These are phyloP conservation scores for Aspergillus costaricaensis DNA, from an alignment of 2,329 filamentous ascomycete species.

Conservation along the genomic window DNA sequence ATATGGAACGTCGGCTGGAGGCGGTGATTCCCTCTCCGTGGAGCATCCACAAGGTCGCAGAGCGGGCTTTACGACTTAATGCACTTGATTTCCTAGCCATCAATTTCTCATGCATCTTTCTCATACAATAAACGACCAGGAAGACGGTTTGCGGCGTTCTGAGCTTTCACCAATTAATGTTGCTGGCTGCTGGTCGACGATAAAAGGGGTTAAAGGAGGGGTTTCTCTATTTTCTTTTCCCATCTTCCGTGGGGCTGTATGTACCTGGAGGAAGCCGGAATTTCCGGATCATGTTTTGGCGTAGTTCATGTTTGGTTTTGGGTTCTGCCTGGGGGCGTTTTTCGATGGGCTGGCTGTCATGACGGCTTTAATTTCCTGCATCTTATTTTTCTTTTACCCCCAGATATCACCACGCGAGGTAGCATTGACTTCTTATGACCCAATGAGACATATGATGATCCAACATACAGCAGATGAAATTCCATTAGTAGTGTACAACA, in stretches of 20 bases:
- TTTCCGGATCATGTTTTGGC: not conserved
- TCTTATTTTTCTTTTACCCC: not conserved
- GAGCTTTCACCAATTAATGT: not conserved
- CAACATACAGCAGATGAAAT: too few relatives aligned
- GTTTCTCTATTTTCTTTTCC: not conserved
- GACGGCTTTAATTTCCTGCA: not conserved
- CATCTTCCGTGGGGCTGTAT: not conserved
- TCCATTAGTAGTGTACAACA: too few relatives aligned
- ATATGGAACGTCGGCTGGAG: conserved; percentile 69
- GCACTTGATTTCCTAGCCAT: not conserved
- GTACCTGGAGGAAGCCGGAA: not conserved
- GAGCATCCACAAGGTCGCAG: not conserved
- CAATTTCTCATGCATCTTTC: conserved; percentile 5
- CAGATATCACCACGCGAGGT: too few relatives aligned
- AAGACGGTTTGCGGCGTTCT: conserved; percentile 6
- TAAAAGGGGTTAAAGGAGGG: not conserved
- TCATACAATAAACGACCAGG: conserved; percentile 1
- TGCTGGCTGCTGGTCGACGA: not conserved
- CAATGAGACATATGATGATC: too few relatives aligned
- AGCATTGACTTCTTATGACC: too few relatives aligned
- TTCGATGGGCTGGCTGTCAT: not conserved
- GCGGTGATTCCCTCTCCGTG: conserved; percentile 39
- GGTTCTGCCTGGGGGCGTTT: not conserved
- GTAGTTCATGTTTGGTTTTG: not conserved
- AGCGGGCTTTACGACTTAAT: not conserved